Base-by-base conservation (phyloP, 2,329 filamentous ascomycete genomes). In the Cercospora sp. region DNA sequence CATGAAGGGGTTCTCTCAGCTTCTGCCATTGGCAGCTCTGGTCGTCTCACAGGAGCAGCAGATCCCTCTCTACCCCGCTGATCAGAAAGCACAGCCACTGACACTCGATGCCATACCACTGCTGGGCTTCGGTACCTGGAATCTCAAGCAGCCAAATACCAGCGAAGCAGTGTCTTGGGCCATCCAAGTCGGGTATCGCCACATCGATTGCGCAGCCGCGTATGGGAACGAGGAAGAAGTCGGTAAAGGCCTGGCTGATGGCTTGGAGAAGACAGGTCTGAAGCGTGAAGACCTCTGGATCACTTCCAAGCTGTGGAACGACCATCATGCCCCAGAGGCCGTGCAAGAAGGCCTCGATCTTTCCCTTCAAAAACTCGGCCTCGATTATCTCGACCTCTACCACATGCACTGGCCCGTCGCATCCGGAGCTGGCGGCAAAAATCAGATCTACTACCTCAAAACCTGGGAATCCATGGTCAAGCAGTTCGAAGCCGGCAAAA, bases 121-220 rank as follows among this genome's bases (percentile, higher is more conserved):
- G 0, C 69, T 81, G 3, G 79, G 79, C 18, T 80, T 79, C 61
- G 79, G 79, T 9, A 81, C 79, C 1, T 81, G 79, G 62, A 79
- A 80, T 58, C 70, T 80, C 5, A 75, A 76, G 51, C 72, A 73
- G 48, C 67, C 70, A 18, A 80, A 80, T 68, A 75, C 77, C 45
- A 76, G 75, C 58, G 78, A 77, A 40, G 78, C 78, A 23, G 79
- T 80, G 2, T 78, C 78, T 2, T 72, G 73, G 61, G 79, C 79
- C 4, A 78, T 85, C 31, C 79, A 83, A 55, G 73, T 79, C 53
- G 85, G 85, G n/a, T 87, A 86, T 75, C 80, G 82, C 16, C 84
- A 86, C 74, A 83, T 87, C 69, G 85, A 87, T 73, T 80, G 79
- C 26, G 84, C 83, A 0, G 78, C 78, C 16, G 76, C 76, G 12